Base-by-base conservation (phyloP, 257 asterid species). In the Ophiorrhiza pumila region DNA sequence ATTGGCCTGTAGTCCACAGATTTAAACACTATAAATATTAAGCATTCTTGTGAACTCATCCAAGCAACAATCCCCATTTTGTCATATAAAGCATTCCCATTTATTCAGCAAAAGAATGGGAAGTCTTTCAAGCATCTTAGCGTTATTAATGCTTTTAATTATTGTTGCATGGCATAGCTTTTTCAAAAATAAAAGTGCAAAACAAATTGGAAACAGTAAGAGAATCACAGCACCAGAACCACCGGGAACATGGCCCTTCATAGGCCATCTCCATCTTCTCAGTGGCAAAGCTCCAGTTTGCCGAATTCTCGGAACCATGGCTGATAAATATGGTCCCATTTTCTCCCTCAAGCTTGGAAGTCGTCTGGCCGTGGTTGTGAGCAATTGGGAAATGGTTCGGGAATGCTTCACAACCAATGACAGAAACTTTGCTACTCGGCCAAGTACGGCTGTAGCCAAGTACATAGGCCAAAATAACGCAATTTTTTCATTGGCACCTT, bases 401-500 rank as follows among this genome's bases (percentile, higher is more conserved):
- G 87, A 85, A 5, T 90, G 91, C 80, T 86, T 86, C 84, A 80
- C 90, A 67, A 69, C 80, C 22, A 90, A 87, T 57, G 96, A 89
- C 71, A 63, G 56, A 41, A 56, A 53, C 22, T 87, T 89, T 25
- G 84, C 85, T 35, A 25, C 75, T 13, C 85, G 91, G 45, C 94
- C 93, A 0, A 43, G 17, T 50, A 32, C 77, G 78, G 82, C 88
- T 5, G 18, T 77, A 0, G 83, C 73, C 0, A 79, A 80, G 61
- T 79, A 77, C 76, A 29, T 87, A 2, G 89, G 85, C 15, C 83
- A 87, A 41, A 63, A 74, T 7, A 18, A 74, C 7, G 90, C 89
- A 0, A 0, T 41, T 1, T 85, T 89, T 47, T 81, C 82, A 0
- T 22, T 89, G 4, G 83, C 87, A 8, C 84, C 88, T 42, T 87